A percentile compares a stretch with the other conserved stretches of the same genome.
Conservation (phyloP, 2,329 filamentous ascomycete genomes). For the Podosphaera aphanis region DNA sequence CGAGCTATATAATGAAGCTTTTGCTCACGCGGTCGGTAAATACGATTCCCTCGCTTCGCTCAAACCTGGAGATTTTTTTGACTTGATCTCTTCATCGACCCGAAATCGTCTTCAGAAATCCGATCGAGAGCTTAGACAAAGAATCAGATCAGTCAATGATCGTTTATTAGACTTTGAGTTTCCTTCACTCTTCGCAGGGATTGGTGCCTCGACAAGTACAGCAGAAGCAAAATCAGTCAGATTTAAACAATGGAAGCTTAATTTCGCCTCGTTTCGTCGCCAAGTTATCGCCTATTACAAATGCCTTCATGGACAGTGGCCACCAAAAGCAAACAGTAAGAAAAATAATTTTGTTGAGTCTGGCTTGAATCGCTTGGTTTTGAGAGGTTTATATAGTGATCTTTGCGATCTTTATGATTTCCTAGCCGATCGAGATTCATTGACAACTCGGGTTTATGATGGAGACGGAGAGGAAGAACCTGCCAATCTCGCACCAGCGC, state of each 20-base stretch:
- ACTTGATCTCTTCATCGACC: conserved; percentile 46
- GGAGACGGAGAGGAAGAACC: conserved; percentile 29
- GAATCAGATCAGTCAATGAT: conserved; percentile 44
- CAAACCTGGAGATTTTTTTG: conserved; percentile 24
- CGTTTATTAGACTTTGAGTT: conserved; percentile 80
- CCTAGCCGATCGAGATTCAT: conserved; percentile 51
- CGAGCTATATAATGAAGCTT: conserved; percentile 71
- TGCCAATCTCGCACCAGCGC: conserved; percentile 31
- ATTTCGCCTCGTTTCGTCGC: conserved; percentile 52
- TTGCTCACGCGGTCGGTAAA: conserved; percentile 75
- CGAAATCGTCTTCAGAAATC: conserved; percentile 62
- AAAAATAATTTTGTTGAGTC: conserved; percentile 75
- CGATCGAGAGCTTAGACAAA: conserved; percentile 52
- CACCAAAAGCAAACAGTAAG: conserved; percentile 74
- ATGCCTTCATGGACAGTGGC: conserved; percentile 50
- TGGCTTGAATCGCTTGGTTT: conserved; percentile 63
- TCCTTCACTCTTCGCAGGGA: conserved; percentile 67
- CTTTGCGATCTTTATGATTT: conserved; percentile 74
- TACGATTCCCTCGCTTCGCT: conserved; percentile 48
- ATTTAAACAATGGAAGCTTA: conserved; percentile 62
- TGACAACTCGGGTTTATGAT: conserved; percentile 51
- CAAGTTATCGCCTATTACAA: conserved; percentile 38
- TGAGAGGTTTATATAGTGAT: conserved; percentile 65
- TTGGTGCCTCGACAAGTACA: conserved; percentile 61
- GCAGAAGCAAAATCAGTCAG: conserved; percentile 54